phyloP scores from a whole-genome alignment of 2,329 filamentous ascomycete genomes.

The Neonectria ditissima region DNA sequence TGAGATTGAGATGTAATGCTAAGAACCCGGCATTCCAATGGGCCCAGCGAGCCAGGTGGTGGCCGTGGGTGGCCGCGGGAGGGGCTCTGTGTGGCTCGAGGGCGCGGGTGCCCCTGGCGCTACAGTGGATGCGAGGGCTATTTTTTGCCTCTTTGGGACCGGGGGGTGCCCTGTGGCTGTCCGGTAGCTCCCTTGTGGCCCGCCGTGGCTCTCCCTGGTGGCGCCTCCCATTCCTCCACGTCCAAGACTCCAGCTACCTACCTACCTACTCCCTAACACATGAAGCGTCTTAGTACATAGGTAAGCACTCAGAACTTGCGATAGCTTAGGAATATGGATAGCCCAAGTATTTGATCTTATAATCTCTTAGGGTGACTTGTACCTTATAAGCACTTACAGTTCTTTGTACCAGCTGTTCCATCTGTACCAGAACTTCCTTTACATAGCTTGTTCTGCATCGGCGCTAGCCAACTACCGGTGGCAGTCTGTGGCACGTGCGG shows the following conservation, averaged over 20 bases:
- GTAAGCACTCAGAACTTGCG: too few relatives aligned
- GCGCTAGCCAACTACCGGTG: constrained; percentile 17
- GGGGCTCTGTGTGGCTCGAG: neutral
- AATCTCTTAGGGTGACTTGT: too few relatives aligned
- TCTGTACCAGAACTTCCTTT: too few relatives aligned
- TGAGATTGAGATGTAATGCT: constrained; percentile 43
- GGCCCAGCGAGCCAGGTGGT: neutral
- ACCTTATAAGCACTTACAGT: too few relatives aligned
- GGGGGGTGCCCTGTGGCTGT: constrained; percentile 4
- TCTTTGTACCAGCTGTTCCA: too few relatives aligned
- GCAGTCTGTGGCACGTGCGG: constrained; percentile 26
- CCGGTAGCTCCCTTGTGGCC: constrained; percentile 19
- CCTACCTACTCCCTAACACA: too few relatives aligned
- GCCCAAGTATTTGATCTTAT: too few relatives aligned
- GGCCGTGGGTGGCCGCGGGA: constrained; percentile 15
- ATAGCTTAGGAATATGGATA: too few relatives aligned
- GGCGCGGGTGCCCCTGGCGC: constrained; percentile 16
- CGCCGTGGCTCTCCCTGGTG: neutral
- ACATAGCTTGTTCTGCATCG: constrained; percentile 12
- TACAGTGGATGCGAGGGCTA: constrained; percentile 24
- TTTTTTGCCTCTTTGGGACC: constrained; percentile 24
- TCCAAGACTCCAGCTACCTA: too few relatives aligned
- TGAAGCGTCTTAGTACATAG: too few relatives aligned
- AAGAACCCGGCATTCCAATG: constrained; percentile 17
- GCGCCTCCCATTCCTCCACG: neutral